These are phyloP conservation scores for Trebouxiophyceae sp. DNA, from an alignment of 163 green algal genomes.

Conservation along the genomic window DNA sequence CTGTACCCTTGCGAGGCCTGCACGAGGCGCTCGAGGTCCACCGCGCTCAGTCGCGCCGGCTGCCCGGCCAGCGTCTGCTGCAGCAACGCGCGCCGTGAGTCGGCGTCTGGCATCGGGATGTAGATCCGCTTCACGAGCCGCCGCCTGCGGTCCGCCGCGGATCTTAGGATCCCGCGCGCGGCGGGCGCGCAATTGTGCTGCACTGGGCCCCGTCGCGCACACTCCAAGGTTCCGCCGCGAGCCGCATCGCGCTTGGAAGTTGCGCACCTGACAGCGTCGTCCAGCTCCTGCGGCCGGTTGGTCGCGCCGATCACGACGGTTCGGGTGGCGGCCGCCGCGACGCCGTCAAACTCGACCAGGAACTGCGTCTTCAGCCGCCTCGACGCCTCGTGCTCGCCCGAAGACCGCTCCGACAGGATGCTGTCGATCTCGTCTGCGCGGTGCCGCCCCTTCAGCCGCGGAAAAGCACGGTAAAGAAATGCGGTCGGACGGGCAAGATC, in stretches of 20 bases:
- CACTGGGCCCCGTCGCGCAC: no score
- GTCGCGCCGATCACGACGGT: conserved; percentile 76
- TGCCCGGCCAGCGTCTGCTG: conserved; percentile 45
- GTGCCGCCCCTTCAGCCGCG: neutral
- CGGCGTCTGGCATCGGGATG: conserved; percentile 67
- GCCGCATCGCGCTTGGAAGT: no score
- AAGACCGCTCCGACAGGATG: conserved; percentile 46
- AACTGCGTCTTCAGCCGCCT: conserved; percentile 96
- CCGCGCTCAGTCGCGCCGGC: conserved; percentile 8
- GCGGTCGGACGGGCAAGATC: neutral
- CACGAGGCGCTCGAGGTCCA: conserved; percentile 29
- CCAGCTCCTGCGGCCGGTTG: conserved; percentile 78
- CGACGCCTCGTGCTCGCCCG: conserved; percentile 83
- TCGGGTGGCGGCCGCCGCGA: conserved; percentile 30
- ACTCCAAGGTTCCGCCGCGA: no score
- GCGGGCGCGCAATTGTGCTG: no score
- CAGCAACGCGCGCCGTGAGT: conserved; percentile 45
- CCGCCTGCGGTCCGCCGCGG: no score
- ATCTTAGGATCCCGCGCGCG: no score
- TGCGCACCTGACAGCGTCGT: conserved; percentile 67
- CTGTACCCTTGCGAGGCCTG: conserved; percentile 21
- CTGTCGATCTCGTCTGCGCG: conserved; percentile 77
- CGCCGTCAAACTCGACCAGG: conserved; percentile 81
- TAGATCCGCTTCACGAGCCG: conserved; percentile 84
- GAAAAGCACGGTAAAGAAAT: no score